Conservation (phyloP, 768 basidiomycete species). For the Mycena haematopus region DNA sequence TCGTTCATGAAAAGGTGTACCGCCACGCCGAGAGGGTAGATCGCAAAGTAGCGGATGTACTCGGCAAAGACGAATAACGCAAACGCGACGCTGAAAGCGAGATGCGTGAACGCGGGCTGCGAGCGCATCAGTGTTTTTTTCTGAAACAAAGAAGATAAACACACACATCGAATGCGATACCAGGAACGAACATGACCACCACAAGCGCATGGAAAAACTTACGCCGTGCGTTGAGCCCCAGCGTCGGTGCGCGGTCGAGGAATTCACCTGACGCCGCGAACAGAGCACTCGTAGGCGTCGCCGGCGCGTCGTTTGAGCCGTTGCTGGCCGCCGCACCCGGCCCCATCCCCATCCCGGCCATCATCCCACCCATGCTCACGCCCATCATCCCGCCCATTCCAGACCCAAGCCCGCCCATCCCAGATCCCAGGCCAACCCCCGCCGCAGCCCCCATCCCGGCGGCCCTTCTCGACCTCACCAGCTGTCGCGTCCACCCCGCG, state of each 20-base stretch:
- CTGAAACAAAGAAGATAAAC: not conserved
- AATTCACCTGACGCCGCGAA: conserved; percentile 86
- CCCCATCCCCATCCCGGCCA: not conserved
- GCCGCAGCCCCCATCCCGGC: conserved; percentile 30
- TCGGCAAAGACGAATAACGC: conserved; percentile 95
- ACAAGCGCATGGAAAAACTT: conserved; percentile 98
- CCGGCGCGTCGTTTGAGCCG: not conserved
- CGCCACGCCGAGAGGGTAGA: conserved; percentile 93
- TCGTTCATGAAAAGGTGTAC: conserved; percentile 98
- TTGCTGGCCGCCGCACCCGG: not conserved
- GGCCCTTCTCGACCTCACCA: conserved; percentile 71
- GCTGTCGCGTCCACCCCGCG: conserved; percentile 92
- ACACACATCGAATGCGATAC: conserved; percentile 86
- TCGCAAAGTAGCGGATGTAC: conserved; percentile 97
- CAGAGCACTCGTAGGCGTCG: conserved; percentile 47
- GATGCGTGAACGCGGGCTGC: conserved; percentile 95
- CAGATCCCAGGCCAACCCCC: not conserved
- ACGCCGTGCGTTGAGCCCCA: conserved; percentile 88
- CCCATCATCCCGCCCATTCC: conserved; percentile 4
- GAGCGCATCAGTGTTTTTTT: conserved; percentile 1
- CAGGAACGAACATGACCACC: conserved; percentile 96
- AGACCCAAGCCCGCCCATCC: not conserved
- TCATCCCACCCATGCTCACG: not conserved
- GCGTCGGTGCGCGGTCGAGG: conserved; percentile 72
- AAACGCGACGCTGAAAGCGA: conserved; percentile 95